Evolutionary conservation across 2,329 filamentous ascomycete species (phyloP).

Genomic region (Botrytis galanthina): DNA sequence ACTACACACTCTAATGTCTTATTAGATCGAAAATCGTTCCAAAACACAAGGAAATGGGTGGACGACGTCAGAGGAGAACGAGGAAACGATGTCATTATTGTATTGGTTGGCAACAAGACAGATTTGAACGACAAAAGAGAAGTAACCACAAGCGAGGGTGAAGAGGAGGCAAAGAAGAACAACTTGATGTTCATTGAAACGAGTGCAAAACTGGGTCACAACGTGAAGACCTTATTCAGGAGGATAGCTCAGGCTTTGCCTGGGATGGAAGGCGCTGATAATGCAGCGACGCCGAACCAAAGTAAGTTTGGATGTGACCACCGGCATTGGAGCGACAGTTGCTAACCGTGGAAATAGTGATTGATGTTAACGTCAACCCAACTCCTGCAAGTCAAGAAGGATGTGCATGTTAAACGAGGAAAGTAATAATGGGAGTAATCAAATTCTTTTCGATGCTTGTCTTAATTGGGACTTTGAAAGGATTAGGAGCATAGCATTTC

Average conservation of each 20-base stretch:
- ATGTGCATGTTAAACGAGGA: conserved; percentile 58
- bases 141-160: conserved; percentile 92
- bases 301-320: conserved; percentile 56
- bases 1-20: conserved; percentile 28
- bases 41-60: conserved; percentile 99
- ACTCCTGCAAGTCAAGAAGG: conserved; percentile 69
- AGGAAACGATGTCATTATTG: conserved; percentile 98
- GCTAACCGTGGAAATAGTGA: conserved; percentile 58
- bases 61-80: conserved; percentile 96
- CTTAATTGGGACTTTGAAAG: conserved; percentile 32
- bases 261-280: conserved; percentile 91
- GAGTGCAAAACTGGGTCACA: conserved; percentile 94
- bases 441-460: conserved; percentile 30
- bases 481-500: conserved; percentile 38
- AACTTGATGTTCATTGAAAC: conserved; percentile 99
- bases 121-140: conserved; percentile 98
- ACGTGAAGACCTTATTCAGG: conserved; percentile 96
- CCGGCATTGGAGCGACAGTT: background rate
- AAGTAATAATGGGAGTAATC: conserved; percentile 12
- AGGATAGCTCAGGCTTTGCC: conserved; percentile 97
- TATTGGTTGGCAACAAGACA: conserved; percentile 98
- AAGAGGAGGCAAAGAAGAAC: conserved; percentile 97
- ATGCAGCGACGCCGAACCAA: conserved; percentile 68
- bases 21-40: conserved; percentile 86
- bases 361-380: conserved; percentile 84